Base-by-base conservation (phyloP, 495 filamentous ascomycete genomes). In the Ascodesmis nigricans region DNA sequence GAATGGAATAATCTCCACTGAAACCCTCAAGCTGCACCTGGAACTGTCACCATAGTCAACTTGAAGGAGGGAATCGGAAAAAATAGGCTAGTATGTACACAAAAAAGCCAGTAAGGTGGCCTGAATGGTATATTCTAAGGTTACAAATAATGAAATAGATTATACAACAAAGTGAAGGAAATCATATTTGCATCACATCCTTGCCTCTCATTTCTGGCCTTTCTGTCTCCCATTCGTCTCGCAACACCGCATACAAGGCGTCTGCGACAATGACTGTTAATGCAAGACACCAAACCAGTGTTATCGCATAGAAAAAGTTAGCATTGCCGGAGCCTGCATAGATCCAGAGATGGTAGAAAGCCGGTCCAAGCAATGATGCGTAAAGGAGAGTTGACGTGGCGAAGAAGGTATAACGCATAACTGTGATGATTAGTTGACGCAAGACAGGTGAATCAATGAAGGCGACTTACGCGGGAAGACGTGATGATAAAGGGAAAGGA, bases 231-330 rank as follows among this genome's bases (percentile, higher is more conserved):
- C 78, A 84, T 54, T 97, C 90, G 43, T 97, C 87, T 33, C 84
- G 55, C 27, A 95, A 58, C 4, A 81, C 77, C 0, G 83, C 80
- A 56, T 84, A 97, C 2, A 92, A 57, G 29, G 72, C 62, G 49
- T 97, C 87, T 5, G 72, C 77, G 0, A 93, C 65, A 23, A 73
- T 47, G 21, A 79, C 62, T 1, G 78, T 81, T 24, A 81, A 61
- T 0, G 80, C 87, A 2, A 97, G 57, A 47, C 79, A 87, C 87
- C 87, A 97, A 10, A 95, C 87, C 0, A 97, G 64, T 3, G 87
- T 97, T 50, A 97, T 95, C 46, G 87, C 87, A 48, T 97, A 97
- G 58, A 95, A 97, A 59, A 97, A 97, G 53, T 97, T 97, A 25
- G 87, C 87, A 49, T 97, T 97, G 20, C 90, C 87, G 21, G 78